phyloP scores from a whole-genome alignment of 495 filamentous ascomycete genomes.

The Neurospora discreta region DNA sequence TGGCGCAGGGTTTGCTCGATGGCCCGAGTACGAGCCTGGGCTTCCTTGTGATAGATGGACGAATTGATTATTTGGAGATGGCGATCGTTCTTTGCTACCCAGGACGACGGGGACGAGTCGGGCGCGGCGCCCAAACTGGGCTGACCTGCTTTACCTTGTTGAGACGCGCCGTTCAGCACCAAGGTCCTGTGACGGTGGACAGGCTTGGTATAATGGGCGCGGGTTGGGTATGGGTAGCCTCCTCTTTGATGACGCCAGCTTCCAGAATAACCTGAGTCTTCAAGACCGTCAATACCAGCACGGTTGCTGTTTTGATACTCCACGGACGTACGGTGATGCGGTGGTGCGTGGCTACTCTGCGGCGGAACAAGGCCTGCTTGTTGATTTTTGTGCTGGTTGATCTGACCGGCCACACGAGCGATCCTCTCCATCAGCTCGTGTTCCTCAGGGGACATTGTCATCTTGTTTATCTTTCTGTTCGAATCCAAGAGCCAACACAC shows the following conservation, averaged over 20 bases:
- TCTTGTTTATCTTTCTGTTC: conserved; percentile 4
- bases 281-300: conserved; percentile 10
- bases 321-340: conserved; percentile 15
- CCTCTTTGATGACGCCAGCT: conserved; percentile 22
- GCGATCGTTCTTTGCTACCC: conserved; percentile 72
- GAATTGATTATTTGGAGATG: conserved; percentile 86
- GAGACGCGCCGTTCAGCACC: conserved; percentile 47
- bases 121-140: conserved; percentile 20
- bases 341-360: neutral
- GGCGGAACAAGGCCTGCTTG: conserved; percentile 21
- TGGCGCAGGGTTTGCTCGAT: conserved; percentile 59
- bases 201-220: conserved; percentile 34
- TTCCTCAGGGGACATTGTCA: conserved; percentile 57
- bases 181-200: conserved; percentile 61
- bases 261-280: conserved; percentile 15
- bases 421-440: conserved; percentile 68
- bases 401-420: conserved; percentile 65
- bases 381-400: conserved; percentile 72
- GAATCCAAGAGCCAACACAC: neutral
- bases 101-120: conserved; percentile 38
- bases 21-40: conserved; percentile 56
- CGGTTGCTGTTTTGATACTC: neutral
- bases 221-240: conserved; percentile 25
- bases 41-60: conserved; percentile 67
- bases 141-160: conserved; percentile 9